These are phyloP conservation scores for Gossypioides kirkii DNA, from an alignment of 345 rosid species.

Conservation along the genomic window DNA sequence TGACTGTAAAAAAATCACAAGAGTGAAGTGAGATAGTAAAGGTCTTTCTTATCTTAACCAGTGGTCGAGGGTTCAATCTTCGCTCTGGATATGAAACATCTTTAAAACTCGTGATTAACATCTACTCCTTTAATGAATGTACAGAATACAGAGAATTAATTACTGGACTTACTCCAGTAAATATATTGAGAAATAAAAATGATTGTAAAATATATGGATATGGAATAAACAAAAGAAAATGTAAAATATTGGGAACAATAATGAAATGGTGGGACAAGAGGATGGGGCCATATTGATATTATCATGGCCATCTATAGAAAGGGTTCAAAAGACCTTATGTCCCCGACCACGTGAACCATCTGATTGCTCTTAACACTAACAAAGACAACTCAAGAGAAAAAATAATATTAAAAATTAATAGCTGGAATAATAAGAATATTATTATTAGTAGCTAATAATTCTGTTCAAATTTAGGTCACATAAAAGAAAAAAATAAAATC, in stretches of 20 bases:
- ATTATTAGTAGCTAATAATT: not conserved
- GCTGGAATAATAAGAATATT: not conserved
- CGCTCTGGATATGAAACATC: too few species aligned
- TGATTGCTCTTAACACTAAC: conserved; percentile 1
- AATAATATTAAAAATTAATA: not conserved
- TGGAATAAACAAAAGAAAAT: not conserved
- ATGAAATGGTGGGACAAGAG: not conserved
- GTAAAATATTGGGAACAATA: not conserved
- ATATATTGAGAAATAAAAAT: too few species aligned
- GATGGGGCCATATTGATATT: not conserved
- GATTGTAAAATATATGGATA: too few species aligned
- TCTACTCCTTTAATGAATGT: too few species aligned
- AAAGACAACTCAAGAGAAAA: conserved; percentile 6
- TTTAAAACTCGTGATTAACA: too few species aligned
- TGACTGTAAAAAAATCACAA: too few species aligned
- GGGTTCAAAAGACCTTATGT: not conserved
- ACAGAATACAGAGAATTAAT: too few species aligned
- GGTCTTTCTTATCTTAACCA: too few species aligned
- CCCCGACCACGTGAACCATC: conserved; percentile 19
- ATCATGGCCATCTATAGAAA: conserved; percentile 4
- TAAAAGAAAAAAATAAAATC: not conserved
- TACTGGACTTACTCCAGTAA: too few species aligned
- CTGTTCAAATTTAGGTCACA: conserved; percentile 9
- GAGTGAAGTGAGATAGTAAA: too few species aligned
- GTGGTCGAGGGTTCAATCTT: too few species aligned